Evolutionary conservation across 169 alveolate species (phyloP), one percentile per base, ranked within the genome.

Genomic region (Cryptosporidium baileyi): DNA sequence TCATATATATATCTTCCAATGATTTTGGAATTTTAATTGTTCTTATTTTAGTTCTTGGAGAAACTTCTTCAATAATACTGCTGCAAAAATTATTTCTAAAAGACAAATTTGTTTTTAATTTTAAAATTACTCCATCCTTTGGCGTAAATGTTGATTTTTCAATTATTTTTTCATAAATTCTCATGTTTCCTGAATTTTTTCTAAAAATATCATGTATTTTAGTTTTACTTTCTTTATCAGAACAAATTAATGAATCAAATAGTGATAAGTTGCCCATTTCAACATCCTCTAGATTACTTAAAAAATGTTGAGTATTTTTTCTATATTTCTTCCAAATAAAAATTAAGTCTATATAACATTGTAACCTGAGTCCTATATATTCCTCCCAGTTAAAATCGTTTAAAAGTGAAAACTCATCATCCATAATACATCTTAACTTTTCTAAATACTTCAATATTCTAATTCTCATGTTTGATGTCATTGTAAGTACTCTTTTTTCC

Each of bases 401-500:
- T 1, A 63, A 17, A 17, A 47, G n/a, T 22, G 80, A 63, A 63
- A 63, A 44, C 26, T 63, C 80, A 13, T 63, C 80, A 44, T 63
- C 62, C 11, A 45, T 15, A 7, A 63, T 43, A 17, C 80, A 63
- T 5, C 26, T 63, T 28, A 63, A 32, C 24, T 63, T 63, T 43
- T 63, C 4, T 30, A 63, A 63, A 43, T 63, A 63, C 11, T 24
- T 40, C 7, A n/a, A 6, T 19, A 63, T 63, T 63, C 38, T 63
- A 28, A 19, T n/a, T 47, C 28, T 47, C 7, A 44, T 26, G 26
- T 63, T 41, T 17, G 80, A 63, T 43, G 62, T 47, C 61, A 63
- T 63, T 63, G 62, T 43, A 9, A 63, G 34, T 17, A 0, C 30
- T 43, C 30, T 63, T 28, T 26, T 26, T 26, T 40, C 80, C 24